These are phyloP conservation scores for Colletotrichum coccodes DNA, from an alignment of 2,329 filamentous ascomycete species.

Conservation along the genomic window DNA sequence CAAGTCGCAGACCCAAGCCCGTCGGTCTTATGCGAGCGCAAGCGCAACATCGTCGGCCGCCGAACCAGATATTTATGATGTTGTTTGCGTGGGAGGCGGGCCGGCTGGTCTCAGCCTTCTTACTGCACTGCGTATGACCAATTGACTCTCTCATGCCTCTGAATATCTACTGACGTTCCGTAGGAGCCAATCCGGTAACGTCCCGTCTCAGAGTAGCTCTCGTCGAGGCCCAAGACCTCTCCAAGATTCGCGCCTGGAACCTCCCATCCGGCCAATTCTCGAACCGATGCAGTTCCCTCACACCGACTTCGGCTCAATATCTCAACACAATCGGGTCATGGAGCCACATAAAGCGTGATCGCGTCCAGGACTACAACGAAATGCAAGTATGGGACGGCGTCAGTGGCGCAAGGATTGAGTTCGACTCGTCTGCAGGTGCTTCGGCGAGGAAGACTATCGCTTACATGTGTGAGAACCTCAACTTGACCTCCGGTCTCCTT, in stretches of 20 bases:
- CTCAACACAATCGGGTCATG: slow-evolving; percentile 87
- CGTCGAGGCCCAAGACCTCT: slow-evolving; percentile 88
- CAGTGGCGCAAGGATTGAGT: slow-evolving; percentile 86
- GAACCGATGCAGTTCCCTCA: slow-evolving; percentile 95
- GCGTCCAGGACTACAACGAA: slow-evolving; percentile 89
- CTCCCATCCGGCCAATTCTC: slow-evolving; percentile 79
- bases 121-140: slow-evolving; percentile 74
- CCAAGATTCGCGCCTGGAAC: slow-evolving; percentile 73
- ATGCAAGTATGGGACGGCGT: slow-evolving; percentile 99
- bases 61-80: slow-evolving; percentile 82
- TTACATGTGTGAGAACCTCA: slow-evolving; percentile 96
- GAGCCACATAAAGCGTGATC: slow-evolving; percentile 76
- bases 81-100: slow-evolving; percentile 90
- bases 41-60: slow-evolving; percentile 18
- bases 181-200: slow-evolving; percentile 81
- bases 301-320: slow-evolving; percentile 86
- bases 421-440: slow-evolving; percentile 74
- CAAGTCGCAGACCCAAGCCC: slow-evolving; percentile 46
- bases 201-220: slow-evolving; percentile 85
- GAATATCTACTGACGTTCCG: slow-evolving; percentile 21
- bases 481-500: slow-evolving; percentile 83
- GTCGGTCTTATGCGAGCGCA: slow-evolving; percentile 33
- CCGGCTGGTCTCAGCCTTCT: slow-evolving; percentile 88
- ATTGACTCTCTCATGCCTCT: background rate
- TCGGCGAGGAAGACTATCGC: slow-evolving; percentile 75